phyloP scores from a whole-genome alignment of 371 early-diverging fungal species.

The Entomophthora muscae region DNA sequence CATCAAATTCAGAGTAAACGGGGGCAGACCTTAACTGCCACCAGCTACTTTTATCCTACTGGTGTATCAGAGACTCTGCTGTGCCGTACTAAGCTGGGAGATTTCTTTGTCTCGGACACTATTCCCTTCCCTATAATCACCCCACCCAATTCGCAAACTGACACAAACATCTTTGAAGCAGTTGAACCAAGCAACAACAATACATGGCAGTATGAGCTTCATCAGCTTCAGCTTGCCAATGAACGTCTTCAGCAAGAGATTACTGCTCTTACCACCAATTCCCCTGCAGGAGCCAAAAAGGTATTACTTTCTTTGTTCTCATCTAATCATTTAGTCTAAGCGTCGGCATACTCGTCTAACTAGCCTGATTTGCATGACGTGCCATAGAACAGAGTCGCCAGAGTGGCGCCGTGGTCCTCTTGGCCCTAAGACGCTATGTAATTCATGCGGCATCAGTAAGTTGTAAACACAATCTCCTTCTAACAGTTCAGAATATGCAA shows the following conservation, averaged over 20 bases:
- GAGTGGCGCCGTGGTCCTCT: constrained; percentile 72
- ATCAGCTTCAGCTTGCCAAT: constrained; percentile 23
- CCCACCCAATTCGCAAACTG: not conserved
- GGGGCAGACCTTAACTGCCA: not conserved
- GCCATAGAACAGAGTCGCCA: constrained; percentile 56
- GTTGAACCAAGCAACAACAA: constrained; percentile 20
- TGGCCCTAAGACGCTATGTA: constrained; percentile 64
- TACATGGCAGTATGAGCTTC: constrained; percentile 29
- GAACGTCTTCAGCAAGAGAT: constrained; percentile 20
- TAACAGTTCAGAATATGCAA: not conserved
- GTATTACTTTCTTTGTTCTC: not conserved
- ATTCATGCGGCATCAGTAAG: constrained; percentile 56
- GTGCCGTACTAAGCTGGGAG: not conserved
- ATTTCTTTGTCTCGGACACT: not conserved
- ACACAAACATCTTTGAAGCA: constrained; percentile 20
- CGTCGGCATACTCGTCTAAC: not conserved
- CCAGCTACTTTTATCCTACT: not conserved
- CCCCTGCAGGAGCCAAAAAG: constrained; percentile 6
- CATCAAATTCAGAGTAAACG: constrained; percentile 20
- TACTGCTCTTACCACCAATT: constrained; percentile 11
- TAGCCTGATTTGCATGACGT: constrained; percentile 24
- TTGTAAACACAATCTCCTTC: not conserved
- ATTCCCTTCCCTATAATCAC: not conserved
- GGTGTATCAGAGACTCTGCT: not conserved
- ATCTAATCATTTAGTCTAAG: not conserved